phyloP scores from a whole-genome alignment of 2,329 filamentous ascomycete species.

The Diaporthe sp. region DNA sequence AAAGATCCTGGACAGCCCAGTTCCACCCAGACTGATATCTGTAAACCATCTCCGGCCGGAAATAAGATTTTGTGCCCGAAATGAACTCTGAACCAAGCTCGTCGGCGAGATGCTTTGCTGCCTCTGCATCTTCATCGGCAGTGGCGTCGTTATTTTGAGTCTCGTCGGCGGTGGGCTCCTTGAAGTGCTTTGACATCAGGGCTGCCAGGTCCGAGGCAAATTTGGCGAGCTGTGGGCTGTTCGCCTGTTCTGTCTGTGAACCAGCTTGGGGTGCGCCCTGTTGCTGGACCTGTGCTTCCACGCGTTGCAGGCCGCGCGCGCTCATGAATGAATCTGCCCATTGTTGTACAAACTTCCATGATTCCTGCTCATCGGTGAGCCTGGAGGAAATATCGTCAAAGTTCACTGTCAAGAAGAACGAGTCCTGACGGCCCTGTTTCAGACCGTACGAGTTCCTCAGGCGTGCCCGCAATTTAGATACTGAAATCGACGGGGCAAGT shows the following conservation, averaged over 20 bases:
- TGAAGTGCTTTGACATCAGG: constrained; percentile 6
- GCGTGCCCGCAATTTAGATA: neutral
- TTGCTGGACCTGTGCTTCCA: neutral
- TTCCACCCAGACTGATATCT: constrained; percentile 5
- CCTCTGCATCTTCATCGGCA: neutral
- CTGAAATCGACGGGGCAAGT: neutral
- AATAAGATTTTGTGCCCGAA: neutral
- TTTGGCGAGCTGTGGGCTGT: neutral
- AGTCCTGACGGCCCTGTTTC: constrained; percentile 4
- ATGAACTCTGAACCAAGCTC: constrained; percentile 2
- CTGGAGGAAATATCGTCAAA: neutral
- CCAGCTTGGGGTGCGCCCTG: neutral
- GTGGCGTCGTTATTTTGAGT: neutral
- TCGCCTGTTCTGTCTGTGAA: neutral
- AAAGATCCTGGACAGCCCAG: neutral
- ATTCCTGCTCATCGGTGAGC: neutral
- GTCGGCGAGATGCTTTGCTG: neutral
- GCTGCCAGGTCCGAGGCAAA: constrained; percentile 5
- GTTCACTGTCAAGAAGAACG: neutral
- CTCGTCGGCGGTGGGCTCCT: neutral
- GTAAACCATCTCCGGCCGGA: constrained; percentile 2
- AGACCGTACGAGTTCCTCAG: neutral
- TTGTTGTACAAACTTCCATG: neutral
- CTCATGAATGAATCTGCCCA: constrained; percentile 8
- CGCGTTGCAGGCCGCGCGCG: constrained; percentile 1